Evolutionary conservation across 2,329 filamentous ascomycete species (phyloP), one percentile per base, ranked within the genome.

Genomic region (Xylaria hypoxylon): DNA sequence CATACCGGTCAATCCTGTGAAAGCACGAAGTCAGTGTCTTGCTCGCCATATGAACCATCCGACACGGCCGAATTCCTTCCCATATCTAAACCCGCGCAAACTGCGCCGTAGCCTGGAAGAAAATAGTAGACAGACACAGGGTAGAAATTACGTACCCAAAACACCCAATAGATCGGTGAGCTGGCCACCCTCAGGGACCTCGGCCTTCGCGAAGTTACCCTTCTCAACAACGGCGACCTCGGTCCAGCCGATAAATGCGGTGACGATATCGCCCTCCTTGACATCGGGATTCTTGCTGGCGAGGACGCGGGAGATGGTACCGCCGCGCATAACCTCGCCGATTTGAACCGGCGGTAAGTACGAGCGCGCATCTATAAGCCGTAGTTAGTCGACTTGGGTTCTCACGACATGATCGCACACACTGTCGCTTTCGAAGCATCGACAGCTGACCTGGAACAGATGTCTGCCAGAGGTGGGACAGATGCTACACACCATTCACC

Each of bases 291-390:
- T 85, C 78, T 86, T 89, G 71, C 85, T 88, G 7, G 85, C 88
- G n/a, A 87, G 74, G 40, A 93, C 85, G 47, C 89, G 85, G 59
- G 84, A 85, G 65, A 91, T 85, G 66, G 83, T 84, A 24, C 77
- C 76, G 42, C 89, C 89, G 71, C 90, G 89, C 91, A 93, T 93
- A 38, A 86, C 81, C 65, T 87, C 88, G 72, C 88, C 89, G 66
- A 91, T 86, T 69, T 88, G 80, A 31, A 93, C 89, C 7, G 91
- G 89, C 0, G 90, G 88, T 1, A 92, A 76, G 78, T 93, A 93
- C 1, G 90, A 84, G 45, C 83, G 80, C 13, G 67, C 69, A 65
- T 84, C 83, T 85, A 59, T 15, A 81, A 51, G n/a, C 31, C 26
- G 8, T 31, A 31, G 28, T 31, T 31, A 31, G 28, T 31, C 5